Percentiles rank a stretch among this genome's conserved stretches.
Conservation (phyloP, 2,329 filamentous ascomycete genomes). For the Fusarium albidum region DNA sequence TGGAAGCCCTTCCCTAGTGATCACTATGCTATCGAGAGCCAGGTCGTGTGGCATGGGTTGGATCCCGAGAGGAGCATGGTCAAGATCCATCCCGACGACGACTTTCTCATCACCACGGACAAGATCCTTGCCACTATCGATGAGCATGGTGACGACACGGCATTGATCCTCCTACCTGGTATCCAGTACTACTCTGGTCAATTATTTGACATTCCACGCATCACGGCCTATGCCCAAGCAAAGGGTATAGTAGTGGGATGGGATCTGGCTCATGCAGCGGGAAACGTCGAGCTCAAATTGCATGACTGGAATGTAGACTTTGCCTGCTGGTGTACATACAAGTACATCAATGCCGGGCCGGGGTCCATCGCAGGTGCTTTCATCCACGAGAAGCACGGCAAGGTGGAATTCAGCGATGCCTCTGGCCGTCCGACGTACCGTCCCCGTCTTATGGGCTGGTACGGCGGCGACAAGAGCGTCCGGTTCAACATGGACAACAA, state of each 20-base stretch:
- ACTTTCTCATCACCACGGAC: slow-evolving; percentile 72
- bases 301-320: slow-evolving; percentile 95
- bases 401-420: slow-evolving; percentile 53
- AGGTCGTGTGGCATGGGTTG: slow-evolving; percentile 75
- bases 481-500: slow-evolving; percentile 86
- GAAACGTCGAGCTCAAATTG: slow-evolving; percentile 80
- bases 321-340: slow-evolving; percentile 93
- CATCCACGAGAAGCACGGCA: slow-evolving; percentile 78
- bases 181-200: slow-evolving; percentile 95
- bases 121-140: slow-evolving; percentile 78
- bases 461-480: slow-evolving; percentile 79
- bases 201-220: slow-evolving; percentile 81
- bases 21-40: slow-evolving; percentile 84
- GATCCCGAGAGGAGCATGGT: slow-evolving; percentile 75
- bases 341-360: slow-evolving; percentile 89
- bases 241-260: slow-evolving; percentile 80
- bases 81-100: slow-evolving; percentile 70
- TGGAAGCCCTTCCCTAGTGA: slow-evolving; percentile 92
- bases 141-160: slow-evolving; percentile 74
- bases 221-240: slow-evolving; percentile 78
- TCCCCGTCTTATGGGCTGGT: slow-evolving; percentile 83
- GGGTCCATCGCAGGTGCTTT: slow-evolving; percentile 83
- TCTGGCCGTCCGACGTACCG: slow-evolving; percentile 57
- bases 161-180: slow-evolving; percentile 82
- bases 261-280: slow-evolving; percentile 88